Percentiles rank a stretch among this genome's conserved stretches.
phyloP scores from a whole-genome alignment of 1,284 basidiomycete genomes.

The Vanrija humicola region DNA sequence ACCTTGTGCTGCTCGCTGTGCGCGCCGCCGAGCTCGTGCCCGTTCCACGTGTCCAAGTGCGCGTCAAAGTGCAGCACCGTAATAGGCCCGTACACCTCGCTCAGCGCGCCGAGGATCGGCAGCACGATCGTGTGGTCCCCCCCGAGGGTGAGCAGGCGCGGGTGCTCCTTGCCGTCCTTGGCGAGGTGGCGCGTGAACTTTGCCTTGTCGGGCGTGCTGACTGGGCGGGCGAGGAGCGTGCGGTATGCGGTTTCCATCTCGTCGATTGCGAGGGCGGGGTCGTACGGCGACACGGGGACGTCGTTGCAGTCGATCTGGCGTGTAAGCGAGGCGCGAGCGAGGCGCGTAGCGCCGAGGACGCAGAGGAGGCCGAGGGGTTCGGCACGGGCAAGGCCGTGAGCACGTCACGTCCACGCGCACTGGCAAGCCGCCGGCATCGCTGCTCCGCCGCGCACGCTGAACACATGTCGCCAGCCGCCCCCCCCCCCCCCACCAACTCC shows the following conservation, averaged over 20 bases:
- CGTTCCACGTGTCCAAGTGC: constrained; percentile 51
- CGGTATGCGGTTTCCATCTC: constrained; percentile 47
- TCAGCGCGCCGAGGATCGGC: constrained; percentile 44
- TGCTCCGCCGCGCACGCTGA: not conserved
- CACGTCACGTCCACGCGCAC: no score
- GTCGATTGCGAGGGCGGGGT: constrained; percentile 47
- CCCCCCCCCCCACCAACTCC: no score
- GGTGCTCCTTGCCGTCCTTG: constrained; percentile 42
- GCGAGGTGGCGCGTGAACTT: constrained; percentile 12
- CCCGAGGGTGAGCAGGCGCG: constrained; percentile 49
- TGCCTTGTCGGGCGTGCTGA: not conserved
- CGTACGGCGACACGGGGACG: constrained; percentile 50
- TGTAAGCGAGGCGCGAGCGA: not conserved
- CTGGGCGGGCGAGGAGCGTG: constrained; percentile 16
- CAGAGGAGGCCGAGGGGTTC: no score
- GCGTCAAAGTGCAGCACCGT: constrained; percentile 42
- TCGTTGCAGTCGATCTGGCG: constrained; percentile 48
- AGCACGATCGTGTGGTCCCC: constrained; percentile 53
- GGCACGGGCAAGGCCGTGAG: no score
- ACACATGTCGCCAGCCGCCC: no score
- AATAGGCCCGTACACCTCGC: constrained; percentile 47
- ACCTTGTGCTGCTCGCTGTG: constrained; percentile 20
- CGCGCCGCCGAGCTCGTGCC: constrained; percentile 18
- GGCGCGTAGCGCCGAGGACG: no score
- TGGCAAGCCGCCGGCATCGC: not conserved